Percentiles rank a stretch among this genome's conserved stretches.
Conservation (phyloP, 345 rosid species). For the Eucalyptus microcorys region DNA sequence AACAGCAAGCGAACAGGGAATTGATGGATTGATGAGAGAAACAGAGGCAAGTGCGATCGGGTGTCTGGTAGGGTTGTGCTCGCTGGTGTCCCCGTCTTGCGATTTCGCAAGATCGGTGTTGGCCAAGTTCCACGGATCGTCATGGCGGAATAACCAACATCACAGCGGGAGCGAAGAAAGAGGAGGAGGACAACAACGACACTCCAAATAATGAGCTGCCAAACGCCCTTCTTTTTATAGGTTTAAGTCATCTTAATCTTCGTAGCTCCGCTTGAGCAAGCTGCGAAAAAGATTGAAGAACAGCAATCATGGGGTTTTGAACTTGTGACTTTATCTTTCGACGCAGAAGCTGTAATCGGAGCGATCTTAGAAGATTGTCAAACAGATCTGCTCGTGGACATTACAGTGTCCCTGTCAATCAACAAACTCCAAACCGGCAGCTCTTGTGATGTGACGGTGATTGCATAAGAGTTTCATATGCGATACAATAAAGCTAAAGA, state of each 20-base stretch:
- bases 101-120: neutral
- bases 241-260: neutral
- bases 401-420: neutral
- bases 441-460: neutral
- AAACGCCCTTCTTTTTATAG: neutral
- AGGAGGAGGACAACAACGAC: neutral
- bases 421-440: too few species aligned
- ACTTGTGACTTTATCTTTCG: neutral
- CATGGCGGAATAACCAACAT: neutral
- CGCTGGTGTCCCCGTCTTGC: neutral
- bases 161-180: neutral
- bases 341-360: neutral
- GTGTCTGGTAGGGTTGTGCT: neutral
- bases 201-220: neutral
- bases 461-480: neutral
- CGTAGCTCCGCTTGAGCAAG: neutral
- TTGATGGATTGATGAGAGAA: neutral
- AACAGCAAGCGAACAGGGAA: neutral
- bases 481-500: neutral
- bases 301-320: neutral
- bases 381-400: neutral
- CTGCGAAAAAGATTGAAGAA: neutral
- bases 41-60: neutral
- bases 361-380: neutral
- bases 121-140: neutral